Evolutionary conservation across 2,329 filamentous ascomycete genomes (phyloP).

Genomic region (Beauveria sp.): DNA sequence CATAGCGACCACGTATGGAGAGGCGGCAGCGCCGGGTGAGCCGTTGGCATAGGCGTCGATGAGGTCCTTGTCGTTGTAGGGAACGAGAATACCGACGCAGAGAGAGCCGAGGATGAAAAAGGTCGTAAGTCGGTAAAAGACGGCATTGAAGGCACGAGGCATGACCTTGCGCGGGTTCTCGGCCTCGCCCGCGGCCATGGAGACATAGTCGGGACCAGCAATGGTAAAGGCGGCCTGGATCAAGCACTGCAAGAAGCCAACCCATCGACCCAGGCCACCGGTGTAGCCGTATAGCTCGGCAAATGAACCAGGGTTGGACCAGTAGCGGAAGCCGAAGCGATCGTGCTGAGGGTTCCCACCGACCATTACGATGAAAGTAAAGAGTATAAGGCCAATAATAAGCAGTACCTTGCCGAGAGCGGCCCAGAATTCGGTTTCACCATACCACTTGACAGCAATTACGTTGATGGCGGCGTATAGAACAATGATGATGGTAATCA

Average conservation of each 20-base stretch:
- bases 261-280: conserved; percentile 61
- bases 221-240: conserved; percentile 64
- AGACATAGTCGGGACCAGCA: conserved; percentile 60
- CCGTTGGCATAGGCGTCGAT: conserved; percentile 50
- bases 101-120: conserved; percentile 73
- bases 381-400: conserved; percentile 62
- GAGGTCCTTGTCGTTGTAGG: conserved; percentile 59
- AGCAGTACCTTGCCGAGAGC: conserved; percentile 65
- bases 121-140: conserved; percentile 67
- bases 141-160: conserved; percentile 67
- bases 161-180: conserved; percentile 63
- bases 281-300: conserved; percentile 50
- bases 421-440: conserved; percentile 70
- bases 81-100: conserved; percentile 62
- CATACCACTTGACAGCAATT: conserved; percentile 66
- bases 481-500: conserved; percentile 47
- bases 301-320: conserved; percentile 63
- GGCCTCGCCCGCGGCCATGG: conserved; percentile 63
- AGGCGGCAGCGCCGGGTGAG: conserved; percentile 60
- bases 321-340: conserved; percentile 62
- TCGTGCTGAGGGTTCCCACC: conserved; percentile 71
- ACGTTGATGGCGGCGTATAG: conserved; percentile 55
- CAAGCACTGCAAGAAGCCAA: conserved; percentile 70
- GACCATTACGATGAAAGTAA: conserved; percentile 77
- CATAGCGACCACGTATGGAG: conserved; percentile 62